Evolutionary conservation across 257 asterid genomes (phyloP), one percentile per base, ranked within the genome.

Genomic region (Salvia miltiorrhiza): DNA sequence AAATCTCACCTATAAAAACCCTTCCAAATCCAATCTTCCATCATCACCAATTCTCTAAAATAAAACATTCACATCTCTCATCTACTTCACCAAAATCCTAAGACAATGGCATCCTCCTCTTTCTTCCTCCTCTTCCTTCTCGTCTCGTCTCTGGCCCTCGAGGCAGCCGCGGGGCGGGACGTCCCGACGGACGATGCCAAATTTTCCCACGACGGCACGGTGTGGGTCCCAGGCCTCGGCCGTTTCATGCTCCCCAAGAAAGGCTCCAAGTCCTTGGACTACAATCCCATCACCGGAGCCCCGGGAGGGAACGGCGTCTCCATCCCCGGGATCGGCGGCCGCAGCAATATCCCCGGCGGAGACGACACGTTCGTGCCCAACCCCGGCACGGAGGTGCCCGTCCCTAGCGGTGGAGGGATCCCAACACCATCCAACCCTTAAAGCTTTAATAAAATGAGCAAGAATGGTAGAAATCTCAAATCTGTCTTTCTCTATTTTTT

Each of bases 201-300:
- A 44, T 10, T 16, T 35, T 78, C 83, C 2, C 90, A 87, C 0
- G 59, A 87, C 45, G 35, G 35, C 35, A 2, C 35, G 4, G 35
- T 30, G 35, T 30, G 35, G 35, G 5, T 30, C 35, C 35, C 35
- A 7, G 96, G 96, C 26, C 13, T 87, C 1, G 97, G 97, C 1
- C 87, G 91, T 0, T 83, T 50, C 44, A 60, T 80, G 68, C 11
- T 84, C 71, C 95, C 91, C 0, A 30, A 30, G 35, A 30, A 30
- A 30, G 35, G 35, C 35, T 30, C 35, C 0, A 67, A 83, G 16
- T 80, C 90, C 0, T 67, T 84, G 0, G 69, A 79, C 12, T 85
- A 88, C 73, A 87, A 87, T 37, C 96, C 97, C 40, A 60, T 85
- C 64, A 88, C 96, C 0, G 91, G 93, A 0, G 63, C 73, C 17